Base-by-base conservation (phyloP, 805 yeast genomes). In the Candida insectalens region DNA sequence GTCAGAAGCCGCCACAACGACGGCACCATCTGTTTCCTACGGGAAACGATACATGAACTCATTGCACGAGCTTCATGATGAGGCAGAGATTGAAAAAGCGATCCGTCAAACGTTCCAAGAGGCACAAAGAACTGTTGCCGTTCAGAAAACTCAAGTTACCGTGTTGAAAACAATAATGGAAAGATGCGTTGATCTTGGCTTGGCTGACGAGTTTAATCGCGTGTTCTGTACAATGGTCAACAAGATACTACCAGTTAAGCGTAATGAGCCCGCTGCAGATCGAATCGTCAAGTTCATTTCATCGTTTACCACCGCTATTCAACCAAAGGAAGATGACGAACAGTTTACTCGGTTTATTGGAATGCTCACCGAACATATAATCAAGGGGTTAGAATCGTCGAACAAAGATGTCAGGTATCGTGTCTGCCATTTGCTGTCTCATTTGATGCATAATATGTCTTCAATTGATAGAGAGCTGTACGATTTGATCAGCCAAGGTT, bases 341-440 rank as follows among this genome's bases (percentile, higher is more conserved):
- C 53, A 53, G 10, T 42, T 44, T 3, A 55, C 55, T 32, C 53
- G 46, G 25, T 82, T 85, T 46, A 67, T 80, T 9, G 77, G 75
- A 36, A 60, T 58, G 36, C 53, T 85, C 19, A 66, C 84, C 2
- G 64, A 71, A 15, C 89, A 83, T 53, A 57, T 87, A 25, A 55
- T 82, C n/a, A 65, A 77, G 38, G 96, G 96, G 1, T 65, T 82
- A 1, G 83, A 78, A 40, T 81, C 95, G 9, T 71, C 71, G 43
- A 81, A 83, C 49, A 76, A 72, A 47, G 71, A 68, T 37, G 96
- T 89, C 2, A 61, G 98, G 32, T 87, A 69, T 54, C 65, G 96
- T 39, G 81, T 76, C 6, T 78, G 82, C 25, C 95, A 84, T 49
- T 59, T 84, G 19, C 59, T 84, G 31, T 83, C 88, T 1, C 73